Percentiles rank a stretch among this genome's conserved stretches.
Evolutionary conservation across 2,329 filamentous ascomycete species (phyloP).

Genomic region (Microcyclosporella mali): DNA sequence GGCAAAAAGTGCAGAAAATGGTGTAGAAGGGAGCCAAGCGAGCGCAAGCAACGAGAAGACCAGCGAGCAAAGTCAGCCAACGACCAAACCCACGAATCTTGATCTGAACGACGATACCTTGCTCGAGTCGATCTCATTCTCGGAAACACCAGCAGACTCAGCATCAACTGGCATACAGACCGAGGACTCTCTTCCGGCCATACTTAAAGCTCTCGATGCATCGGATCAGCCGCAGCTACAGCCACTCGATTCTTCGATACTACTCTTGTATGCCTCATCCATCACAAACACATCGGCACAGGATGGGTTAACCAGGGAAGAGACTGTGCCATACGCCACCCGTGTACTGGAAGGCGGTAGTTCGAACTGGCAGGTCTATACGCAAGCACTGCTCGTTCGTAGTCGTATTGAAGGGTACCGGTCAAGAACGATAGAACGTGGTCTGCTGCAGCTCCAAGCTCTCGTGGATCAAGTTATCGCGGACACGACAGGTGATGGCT

Average conservation of each 20-base stretch:
- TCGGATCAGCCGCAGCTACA: conserved; percentile 75
- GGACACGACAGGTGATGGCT: conserved; percentile 52
- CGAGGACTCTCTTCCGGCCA: conserved; percentile 50
- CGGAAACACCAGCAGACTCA: conserved; percentile 41
- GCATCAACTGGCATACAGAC: conserved; percentile 38
- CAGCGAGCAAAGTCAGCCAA: not conserved
- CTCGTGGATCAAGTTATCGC: conserved; percentile 92
- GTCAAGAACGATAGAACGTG: conserved; percentile 80
- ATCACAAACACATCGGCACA: conserved; percentile 82
- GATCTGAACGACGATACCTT: conserved; percentile 89
- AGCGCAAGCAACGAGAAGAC: not conserved
- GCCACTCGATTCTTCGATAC: conserved; percentile 80
- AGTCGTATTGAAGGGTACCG: conserved; percentile 84
- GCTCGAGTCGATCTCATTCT: conserved; percentile 78
- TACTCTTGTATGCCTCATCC: conserved; percentile 73
- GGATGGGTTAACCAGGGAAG: conserved; percentile 83
- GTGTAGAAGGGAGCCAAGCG: not conserved
- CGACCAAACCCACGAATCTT: conserved; percentile 48
- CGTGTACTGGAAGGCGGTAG: conserved; percentile 82
- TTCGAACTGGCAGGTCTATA: conserved; percentile 97
- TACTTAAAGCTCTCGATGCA: conserved; percentile 62
- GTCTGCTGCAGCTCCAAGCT: conserved; percentile 86
- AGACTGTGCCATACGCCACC: conserved; percentile 84
- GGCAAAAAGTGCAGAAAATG: conserved; percentile 60
- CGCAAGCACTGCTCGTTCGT: conserved; percentile 81